These are phyloP conservation scores for Tolypocladium paradoxum DNA, from an alignment of 2,329 filamentous ascomycete species.

Conservation along the genomic window DNA sequence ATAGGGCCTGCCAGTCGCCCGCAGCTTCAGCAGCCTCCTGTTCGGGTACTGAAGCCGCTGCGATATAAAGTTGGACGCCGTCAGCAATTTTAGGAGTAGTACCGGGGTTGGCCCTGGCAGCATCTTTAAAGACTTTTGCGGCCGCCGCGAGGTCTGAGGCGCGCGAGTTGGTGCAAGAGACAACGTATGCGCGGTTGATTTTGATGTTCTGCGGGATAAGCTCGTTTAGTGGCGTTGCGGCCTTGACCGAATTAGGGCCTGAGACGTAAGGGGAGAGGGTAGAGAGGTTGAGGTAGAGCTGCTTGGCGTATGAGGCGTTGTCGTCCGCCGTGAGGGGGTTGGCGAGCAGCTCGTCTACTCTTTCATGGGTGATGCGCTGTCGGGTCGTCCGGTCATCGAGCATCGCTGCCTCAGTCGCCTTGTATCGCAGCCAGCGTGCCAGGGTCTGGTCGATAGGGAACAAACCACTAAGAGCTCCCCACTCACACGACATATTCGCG, in stretches of 20 bases:
- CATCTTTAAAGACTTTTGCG: constrained; percentile 73
- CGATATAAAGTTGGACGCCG: constrained; percentile 77
- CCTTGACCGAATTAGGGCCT: constrained; percentile 85
- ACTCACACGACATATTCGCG: constrained; percentile 72
- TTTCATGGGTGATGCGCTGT: constrained; percentile 58
- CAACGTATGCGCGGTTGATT: constrained; percentile 74
- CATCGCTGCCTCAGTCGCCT: constrained; percentile 63
- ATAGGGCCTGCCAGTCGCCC: constrained; percentile 71
- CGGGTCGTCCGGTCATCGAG: constrained; percentile 33
- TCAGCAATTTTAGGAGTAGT: constrained; percentile 61
- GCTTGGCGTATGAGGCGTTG: constrained; percentile 72
- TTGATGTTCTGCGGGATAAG: constrained; percentile 65
- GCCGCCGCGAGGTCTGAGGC: constrained; percentile 73
- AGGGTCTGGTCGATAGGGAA: constrained; percentile 74
- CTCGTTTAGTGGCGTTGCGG: constrained; percentile 66
- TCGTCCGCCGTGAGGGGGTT: constrained; percentile 61
- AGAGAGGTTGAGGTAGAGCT: constrained; percentile 70
- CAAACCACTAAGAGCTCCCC: constrained; percentile 50
- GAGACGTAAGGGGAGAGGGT: constrained; percentile 76
- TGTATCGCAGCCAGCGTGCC: constrained; percentile 61
- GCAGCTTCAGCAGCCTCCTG: constrained; percentile 64
- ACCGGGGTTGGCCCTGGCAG: constrained; percentile 52
- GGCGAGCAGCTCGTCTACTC: constrained; percentile 60
- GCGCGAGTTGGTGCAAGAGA: constrained; percentile 82
- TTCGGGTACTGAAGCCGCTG: constrained; percentile 69